Conservation (phyloP, 352 stramenopile species). For the Peronospora belbahrii region DNA sequence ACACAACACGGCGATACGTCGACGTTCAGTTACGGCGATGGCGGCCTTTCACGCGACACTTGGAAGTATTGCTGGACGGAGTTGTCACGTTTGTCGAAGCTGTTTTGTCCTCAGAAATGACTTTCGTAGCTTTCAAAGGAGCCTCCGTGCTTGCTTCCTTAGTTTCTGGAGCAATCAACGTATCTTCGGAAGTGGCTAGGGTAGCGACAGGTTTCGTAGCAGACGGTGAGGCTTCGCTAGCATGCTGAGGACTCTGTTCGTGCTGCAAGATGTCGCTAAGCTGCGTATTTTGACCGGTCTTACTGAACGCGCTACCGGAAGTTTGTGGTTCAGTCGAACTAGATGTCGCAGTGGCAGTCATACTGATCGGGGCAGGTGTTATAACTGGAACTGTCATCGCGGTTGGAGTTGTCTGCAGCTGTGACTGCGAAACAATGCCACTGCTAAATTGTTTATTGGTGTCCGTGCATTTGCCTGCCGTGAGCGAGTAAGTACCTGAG, state of each 20-base stretch:
- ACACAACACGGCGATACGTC: constrained; percentile 3
- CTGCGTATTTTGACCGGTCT: too few relatives aligned
- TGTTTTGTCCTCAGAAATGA: not conserved
- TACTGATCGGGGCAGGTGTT: not conserved
- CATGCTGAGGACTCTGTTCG: too few relatives aligned
- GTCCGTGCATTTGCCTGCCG: constrained; percentile 20
- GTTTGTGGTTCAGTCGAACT: too few relatives aligned
- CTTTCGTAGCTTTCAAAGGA: constrained; percentile 1
- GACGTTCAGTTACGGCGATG: constrained; percentile 13
- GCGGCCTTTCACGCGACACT: constrained; percentile 16
- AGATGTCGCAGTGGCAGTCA: too few relatives aligned
- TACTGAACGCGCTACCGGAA: too few relatives aligned
- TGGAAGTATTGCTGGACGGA: constrained; percentile 14
- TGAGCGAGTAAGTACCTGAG: constrained; percentile 44
- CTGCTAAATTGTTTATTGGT: constrained; percentile 29
- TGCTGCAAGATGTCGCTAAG: too few relatives aligned
- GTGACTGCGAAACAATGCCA: constrained; percentile 8
- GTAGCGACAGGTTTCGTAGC: not conserved
- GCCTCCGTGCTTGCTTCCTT: not conserved
- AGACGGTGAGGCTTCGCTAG: not conserved
- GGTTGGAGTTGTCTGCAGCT: constrained; percentile 1
- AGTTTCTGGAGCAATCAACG: not conserved
- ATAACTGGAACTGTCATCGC: not conserved
- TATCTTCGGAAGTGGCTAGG: not conserved
- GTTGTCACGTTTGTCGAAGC: constrained; percentile 2